Evolutionary conservation across 176 grass and related monocot species (phyloP).

Genomic region (Aegilops tauschii): DNA sequence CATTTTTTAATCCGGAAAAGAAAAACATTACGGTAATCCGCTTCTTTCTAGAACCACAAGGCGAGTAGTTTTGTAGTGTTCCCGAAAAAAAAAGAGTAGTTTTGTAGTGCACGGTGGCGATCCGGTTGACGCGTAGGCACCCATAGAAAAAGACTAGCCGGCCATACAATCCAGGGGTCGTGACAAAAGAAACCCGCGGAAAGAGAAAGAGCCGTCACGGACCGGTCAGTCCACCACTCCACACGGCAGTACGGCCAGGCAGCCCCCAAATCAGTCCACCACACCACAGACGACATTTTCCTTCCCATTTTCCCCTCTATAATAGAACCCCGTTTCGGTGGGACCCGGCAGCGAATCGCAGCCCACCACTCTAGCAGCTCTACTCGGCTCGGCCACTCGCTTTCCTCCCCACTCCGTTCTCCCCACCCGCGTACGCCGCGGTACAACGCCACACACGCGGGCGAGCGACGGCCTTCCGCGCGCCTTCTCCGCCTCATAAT

Average conservation of each 20-base stretch:
- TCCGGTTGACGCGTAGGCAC: not conserved
- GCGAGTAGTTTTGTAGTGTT: not conserved
- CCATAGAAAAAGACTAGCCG: not conserved
- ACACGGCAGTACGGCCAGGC: not conserved
- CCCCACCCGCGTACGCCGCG: conserved; percentile 1
- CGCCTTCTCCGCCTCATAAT: not conserved
- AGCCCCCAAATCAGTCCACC: not conserved
- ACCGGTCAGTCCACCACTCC: not conserved
- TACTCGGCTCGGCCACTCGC: not conserved
- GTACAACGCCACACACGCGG: not conserved
- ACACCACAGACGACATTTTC: not conserved
- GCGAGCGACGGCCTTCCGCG: not conserved
- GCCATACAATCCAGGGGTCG: not conserved
- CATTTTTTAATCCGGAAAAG: too few species aligned
- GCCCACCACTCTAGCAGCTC: not conserved
- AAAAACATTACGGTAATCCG: too few species aligned
- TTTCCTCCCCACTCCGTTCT: not conserved
- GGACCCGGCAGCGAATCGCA: not conserved
- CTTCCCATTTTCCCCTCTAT: too few species aligned
- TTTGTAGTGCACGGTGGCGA: not conserved
- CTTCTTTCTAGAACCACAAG: too few species aligned
- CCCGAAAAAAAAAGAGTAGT: too few species aligned
- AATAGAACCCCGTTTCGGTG: not conserved
- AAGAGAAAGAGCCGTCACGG: not conserved
- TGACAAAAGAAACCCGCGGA: not conserved